These are phyloP conservation scores for Scedosporium dehoogii DNA, from an alignment of 2,329 filamentous ascomycete species.

Conservation along the genomic window DNA sequence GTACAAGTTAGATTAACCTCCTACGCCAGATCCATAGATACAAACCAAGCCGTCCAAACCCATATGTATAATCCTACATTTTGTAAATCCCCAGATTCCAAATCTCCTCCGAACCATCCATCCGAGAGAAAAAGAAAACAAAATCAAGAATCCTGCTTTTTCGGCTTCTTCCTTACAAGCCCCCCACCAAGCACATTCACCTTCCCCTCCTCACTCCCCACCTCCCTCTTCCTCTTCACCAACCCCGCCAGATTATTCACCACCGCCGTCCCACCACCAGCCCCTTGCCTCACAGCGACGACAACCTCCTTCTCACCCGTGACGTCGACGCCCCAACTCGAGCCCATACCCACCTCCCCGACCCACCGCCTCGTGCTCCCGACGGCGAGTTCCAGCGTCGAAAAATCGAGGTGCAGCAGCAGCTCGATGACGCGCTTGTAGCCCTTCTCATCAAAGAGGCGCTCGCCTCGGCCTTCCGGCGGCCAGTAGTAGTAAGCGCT, in stretches of 20 bases:
- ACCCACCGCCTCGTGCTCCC: constrained; percentile 62
- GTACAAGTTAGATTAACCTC: not conserved
- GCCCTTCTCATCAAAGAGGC: constrained; percentile 50
- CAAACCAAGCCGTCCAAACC: not conserved
- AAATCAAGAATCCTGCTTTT: constrained; percentile 18
- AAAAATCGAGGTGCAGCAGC: constrained; percentile 65
- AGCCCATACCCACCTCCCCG: constrained; percentile 49
- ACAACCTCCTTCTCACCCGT: constrained; percentile 28
- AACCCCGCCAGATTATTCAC: constrained; percentile 40
- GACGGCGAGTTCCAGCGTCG: constrained; percentile 49
- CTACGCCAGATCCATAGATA: no score
- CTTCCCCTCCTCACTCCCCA: constrained; percentile 21
- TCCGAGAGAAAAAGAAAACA: no score
- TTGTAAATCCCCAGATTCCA: not conserved
- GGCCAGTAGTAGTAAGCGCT: constrained; percentile 62
- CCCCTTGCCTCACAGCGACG: constrained; percentile 6
- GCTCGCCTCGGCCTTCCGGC: constrained; percentile 47
- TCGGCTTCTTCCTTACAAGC: constrained; percentile 48
- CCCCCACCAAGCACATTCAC: constrained; percentile 39
- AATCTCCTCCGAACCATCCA: not conserved
- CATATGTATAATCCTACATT: not conserved
- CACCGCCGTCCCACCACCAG: constrained; percentile 8
- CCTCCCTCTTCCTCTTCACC: constrained; percentile 32
- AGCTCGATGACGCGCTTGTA: constrained; percentile 62
- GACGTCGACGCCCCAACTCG: constrained; percentile 41